Conservation (phyloP, 169 alveolate species). For the Prorocentrum cordatum region DNA sequence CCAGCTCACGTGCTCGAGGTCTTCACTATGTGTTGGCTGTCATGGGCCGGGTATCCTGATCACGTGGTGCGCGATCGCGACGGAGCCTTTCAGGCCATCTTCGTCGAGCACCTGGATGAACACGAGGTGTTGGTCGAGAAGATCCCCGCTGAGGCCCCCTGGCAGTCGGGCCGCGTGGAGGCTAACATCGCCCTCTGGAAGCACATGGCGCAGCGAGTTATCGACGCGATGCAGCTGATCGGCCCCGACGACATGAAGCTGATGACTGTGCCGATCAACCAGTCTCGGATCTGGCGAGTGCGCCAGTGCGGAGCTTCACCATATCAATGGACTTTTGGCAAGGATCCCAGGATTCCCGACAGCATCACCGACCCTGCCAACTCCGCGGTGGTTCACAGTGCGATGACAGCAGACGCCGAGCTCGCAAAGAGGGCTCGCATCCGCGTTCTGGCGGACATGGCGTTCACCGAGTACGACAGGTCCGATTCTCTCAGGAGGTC, state of each 20-base stretch:
- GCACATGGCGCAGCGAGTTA: neutral
- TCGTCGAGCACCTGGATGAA: neutral
- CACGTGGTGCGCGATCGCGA: neutral
- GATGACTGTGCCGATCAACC: neutral
- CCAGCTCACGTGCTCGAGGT: neutral
- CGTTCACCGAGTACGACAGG: neutral
- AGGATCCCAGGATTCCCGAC: neutral
- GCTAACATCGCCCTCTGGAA: neutral
- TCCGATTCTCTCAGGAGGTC: neutral
- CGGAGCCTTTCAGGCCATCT: constrained; percentile 1
- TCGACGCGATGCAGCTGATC: neutral
- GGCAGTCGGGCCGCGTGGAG: neutral
- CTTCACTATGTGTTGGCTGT: neutral
- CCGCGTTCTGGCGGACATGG: neutral
- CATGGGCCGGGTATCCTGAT: constrained; percentile 23
- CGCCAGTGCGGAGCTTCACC: neutral
- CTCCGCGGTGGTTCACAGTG: neutral
- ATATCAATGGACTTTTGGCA: neutral
- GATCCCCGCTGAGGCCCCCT: neutral
- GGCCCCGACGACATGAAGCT: neutral
- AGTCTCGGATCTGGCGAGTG: neutral
- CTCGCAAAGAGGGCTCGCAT: neutral
- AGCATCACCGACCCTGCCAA: neutral
- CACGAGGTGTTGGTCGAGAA: neutral
- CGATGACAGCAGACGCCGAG: neutral